Base-by-base conservation (phyloP, 257 asterid genomes). In the Osmanthus fragrans region DNA sequence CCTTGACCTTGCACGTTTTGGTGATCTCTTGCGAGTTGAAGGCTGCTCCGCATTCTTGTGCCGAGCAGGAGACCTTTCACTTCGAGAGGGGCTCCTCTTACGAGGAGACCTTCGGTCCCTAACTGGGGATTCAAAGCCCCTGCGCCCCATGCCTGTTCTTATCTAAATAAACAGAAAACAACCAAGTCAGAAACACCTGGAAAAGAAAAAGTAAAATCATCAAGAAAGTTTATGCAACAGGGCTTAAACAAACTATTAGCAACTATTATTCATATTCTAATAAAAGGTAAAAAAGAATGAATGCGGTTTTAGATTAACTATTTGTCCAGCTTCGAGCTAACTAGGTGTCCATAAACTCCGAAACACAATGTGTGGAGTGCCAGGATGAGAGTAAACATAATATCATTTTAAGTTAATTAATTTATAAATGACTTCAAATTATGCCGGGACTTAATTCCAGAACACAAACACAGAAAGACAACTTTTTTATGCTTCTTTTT, bases 61-160 rank as follows among this genome's bases (percentile, higher is more conserved):
- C 19, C 86, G 89, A 71, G 78, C 75, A 68, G 97, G 94, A 74
- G 97, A 90, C 74, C 80, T 81, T 77, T 90, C 97, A 80, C 92
- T 91, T 18, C 82, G 76, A 15, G 90, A 77, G 37, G 93, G 83
- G 78, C 86, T 87, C 85, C 86, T 86, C 78, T 83, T 82, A 60
- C 82, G 87, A 85, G 96, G 92, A 77, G 96, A 85, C 63, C 85
- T 88, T 66, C 79, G 88, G 19, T 74, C 83, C 80, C 90, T 84
- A 54, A 80, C 87, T 73, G 96, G 94, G 39, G 98, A 92, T 66
- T 77, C 87, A 9, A 91, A 89, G 84, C 83, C 72, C 45, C 69
- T 66, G 68, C 84, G 94, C 45, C 90, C 97, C 98, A 92, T 94
- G 49, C 76, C 25, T 39, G 54, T 75, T 40, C 36, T 32, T 58